Base-by-base conservation (phyloP, 352 stramenopile species). In the Globisporangium orthogonon region DNA sequence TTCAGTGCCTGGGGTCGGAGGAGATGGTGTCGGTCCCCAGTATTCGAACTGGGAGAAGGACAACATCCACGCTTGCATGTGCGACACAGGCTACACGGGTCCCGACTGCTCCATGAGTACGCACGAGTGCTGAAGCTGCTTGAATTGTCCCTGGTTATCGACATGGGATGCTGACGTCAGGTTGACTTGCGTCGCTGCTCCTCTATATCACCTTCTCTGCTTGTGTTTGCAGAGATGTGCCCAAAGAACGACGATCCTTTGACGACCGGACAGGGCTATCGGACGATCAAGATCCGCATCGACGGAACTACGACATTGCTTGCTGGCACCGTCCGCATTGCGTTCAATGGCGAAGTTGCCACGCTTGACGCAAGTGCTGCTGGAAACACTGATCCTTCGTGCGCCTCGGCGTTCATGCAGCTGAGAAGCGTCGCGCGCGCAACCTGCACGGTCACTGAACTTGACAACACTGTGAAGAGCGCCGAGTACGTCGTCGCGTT, bases 41-140 rank as follows among this genome's bases (percentile, higher is more conserved):
- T 96, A 96, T 58, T 69, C 69, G 0, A 96, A 96, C 65, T 96
- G 87, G 87, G 87, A 96, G 54, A 89, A 81, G 31, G 67, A 91
- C 56, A 84, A 70, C 55, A 78, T 93, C 56, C 83, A 74, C 4
- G 65, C 67, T 7, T 97, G 88, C 59, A 71, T 87, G 52, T 97
- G 88, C 56, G 88, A 96, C 62, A 75, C 68, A 52, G 87, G 88
- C 6, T 97, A 85, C 64, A 80, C 72, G 0, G 87, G 87, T 7
- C 76, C 86, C 2, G 87, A 97, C 49, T 97, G 88, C 61, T 89
- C 83, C n/a, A 74, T 77, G 29, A 58, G 83, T 90, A 67, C 56
- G 79, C 67, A 50, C 39, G 7, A 13, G n/a, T 39, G 43, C 23
- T 1, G 23, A 15, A 52, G 23, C 7, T 48, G 30, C 30, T 14